Evolutionary conservation across 768 basidiomycete species (phyloP).

Genomic region (Lepiota subincarnata): DNA sequence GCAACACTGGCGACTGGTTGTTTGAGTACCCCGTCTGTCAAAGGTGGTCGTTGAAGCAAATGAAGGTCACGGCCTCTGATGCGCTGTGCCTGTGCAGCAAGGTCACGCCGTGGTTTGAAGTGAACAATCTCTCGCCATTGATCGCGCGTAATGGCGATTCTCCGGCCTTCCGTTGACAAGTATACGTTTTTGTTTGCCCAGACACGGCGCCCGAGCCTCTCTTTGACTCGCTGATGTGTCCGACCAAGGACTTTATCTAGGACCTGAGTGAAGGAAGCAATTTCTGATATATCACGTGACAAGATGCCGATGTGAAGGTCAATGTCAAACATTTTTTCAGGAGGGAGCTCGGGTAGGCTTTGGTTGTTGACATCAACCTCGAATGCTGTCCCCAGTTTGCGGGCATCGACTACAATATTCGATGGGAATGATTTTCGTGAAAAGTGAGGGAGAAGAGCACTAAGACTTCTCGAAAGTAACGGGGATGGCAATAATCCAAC

Average conservation of each 20-base stretch:
- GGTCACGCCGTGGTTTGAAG: constrained; percentile 29
- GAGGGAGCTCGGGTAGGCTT: constrained; percentile 16
- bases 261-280: constrained; percentile 40
- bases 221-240: constrained; percentile 60
- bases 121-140: constrained; percentile 50
- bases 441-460: constrained; percentile 6
- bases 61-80: neutral
- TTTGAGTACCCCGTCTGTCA: too few species aligned
- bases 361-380: constrained; percentile 33
- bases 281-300: constrained; percentile 46
- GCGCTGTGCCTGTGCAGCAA: neutral
- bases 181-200: constrained; percentile 60
- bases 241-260: constrained; percentile 44
- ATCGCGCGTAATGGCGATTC: constrained; percentile 34
- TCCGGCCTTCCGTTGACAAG: constrained; percentile 26
- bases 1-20: neutral
- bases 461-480: neutral
- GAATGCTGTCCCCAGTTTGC: constrained; percentile 16
- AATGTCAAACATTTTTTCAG: constrained; percentile 43
- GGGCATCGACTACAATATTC: neutral
- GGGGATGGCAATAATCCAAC: neutral
- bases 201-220: constrained; percentile 73
- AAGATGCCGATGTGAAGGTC: constrained; percentile 55
- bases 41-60: neutral
- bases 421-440: neutral